Conservation (phyloP, 2,329 filamentous ascomycete genomes). For the Calonectria leucothoes region DNA sequence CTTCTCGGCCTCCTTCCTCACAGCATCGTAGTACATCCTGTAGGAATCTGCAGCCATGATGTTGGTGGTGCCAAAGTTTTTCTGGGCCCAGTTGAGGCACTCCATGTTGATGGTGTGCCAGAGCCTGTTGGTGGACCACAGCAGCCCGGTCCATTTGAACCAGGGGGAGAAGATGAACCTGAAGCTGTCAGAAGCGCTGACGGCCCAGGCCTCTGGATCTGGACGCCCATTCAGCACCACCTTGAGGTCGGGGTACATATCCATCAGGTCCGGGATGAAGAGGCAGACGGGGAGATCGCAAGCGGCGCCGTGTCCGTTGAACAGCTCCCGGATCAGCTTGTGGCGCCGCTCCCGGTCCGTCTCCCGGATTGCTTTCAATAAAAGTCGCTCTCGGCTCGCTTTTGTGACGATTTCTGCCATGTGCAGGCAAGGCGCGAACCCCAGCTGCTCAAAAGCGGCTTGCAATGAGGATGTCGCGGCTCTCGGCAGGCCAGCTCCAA, state of each 20-base stretch:
- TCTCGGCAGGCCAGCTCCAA: not conserved
- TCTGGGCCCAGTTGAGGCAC: not conserved
- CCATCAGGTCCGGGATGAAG: constrained; percentile 52
- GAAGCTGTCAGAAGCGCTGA: constrained; percentile 40
- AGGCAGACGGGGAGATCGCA: constrained; percentile 46
- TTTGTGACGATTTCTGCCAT: constrained; percentile 41
- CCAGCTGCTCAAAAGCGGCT: not conserved
- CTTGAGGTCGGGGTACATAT: constrained; percentile 50
- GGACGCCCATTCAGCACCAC: constrained; percentile 48
- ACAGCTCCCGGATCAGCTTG: constrained; percentile 45
- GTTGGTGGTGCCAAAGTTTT: not conserved
- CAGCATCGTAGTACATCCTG: constrained; percentile 32
- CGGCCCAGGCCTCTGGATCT: constrained; percentile 40
- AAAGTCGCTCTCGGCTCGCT: constrained; percentile 35
- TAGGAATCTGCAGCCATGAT: constrained; percentile 20
- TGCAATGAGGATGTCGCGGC: not conserved
- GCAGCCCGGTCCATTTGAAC: constrained; percentile 40
- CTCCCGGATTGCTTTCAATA: constrained; percentile 43
- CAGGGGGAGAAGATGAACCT: constrained; percentile 43
- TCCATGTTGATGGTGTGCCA: constrained; percentile 40
- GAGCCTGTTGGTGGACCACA: constrained; percentile 43
- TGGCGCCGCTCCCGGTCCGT: constrained; percentile 38
- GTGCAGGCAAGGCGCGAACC: not conserved
- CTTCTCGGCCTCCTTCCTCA: constrained; percentile 44
- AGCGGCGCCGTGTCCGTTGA: constrained; percentile 44